Evolutionary conservation across 1,139 yeast genomes (phyloP).

Genomic region (Lodderomyces oxycetoniae): DNA sequence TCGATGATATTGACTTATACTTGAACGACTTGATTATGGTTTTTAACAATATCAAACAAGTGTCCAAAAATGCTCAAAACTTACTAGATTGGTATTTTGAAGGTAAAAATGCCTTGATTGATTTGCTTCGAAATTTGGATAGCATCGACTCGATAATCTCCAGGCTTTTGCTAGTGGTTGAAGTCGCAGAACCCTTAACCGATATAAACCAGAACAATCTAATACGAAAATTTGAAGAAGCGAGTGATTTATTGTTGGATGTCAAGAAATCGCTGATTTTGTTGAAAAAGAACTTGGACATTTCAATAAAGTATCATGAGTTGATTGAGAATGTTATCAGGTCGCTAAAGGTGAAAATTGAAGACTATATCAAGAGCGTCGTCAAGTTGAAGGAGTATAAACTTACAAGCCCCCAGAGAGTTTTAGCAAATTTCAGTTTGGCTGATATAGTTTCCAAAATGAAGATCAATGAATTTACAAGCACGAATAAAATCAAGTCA

Average conservation of each 20-base stretch:
- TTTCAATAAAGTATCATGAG: conserved; percentile 57
- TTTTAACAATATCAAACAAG: conserved; percentile 15
- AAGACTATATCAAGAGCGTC: conserved; percentile 38
- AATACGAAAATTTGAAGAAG: conserved; percentile 26
- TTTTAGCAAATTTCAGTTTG: conserved; percentile 36
- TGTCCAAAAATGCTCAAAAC: conserved; percentile 7
- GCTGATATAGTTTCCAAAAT: conserved; percentile 39
- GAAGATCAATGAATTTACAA: conserved; percentile 24
- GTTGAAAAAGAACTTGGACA: conserved; percentile 44
- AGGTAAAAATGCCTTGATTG: conserved; percentile 40
- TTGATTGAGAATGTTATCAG: conserved; percentile 48
- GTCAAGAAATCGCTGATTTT: conserved; percentile 34
- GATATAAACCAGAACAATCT: conserved; percentile 9
- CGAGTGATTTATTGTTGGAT: conserved; percentile 38
- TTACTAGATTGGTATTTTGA: conserved; percentile 45
- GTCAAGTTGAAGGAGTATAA: conserved; percentile 37
- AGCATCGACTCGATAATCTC: conserved; percentile 46
- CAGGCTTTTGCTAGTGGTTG: conserved; percentile 29
- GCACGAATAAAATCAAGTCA: conserved; percentile 14
- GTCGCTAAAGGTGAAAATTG: conserved; percentile 49
- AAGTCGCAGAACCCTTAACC: conserved; percentile 21
- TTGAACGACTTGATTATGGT: conserved; percentile 19
- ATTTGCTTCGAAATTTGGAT: conserved; percentile 34
- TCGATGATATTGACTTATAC: conserved; percentile 30
- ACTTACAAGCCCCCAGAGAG: conserved; percentile 39